Base-by-base conservation (phyloP, 2,329 filamentous ascomycete genomes). In the Dothideomycetidae sp. region DNA sequence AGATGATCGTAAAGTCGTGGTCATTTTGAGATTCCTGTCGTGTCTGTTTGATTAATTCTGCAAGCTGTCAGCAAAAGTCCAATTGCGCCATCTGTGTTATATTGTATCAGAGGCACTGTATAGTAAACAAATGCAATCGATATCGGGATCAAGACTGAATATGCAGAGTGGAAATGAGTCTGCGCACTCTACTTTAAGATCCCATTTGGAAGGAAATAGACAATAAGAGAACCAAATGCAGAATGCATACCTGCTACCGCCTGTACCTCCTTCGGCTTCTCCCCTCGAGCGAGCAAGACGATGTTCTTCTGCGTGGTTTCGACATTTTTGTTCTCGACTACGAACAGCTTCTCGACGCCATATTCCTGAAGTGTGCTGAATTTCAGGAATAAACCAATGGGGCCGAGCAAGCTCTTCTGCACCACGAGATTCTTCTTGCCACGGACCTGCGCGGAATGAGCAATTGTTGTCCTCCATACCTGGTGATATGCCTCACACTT, bases 361-460 rank as follows among this genome's bases (percentile, higher is more conserved):
- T 96, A 94, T 53, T 98, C 90, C 55, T 96, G 84, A 11, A 94
- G 71, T 7, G 82, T 88, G 14, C 88, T 88, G 53, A 94, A 93
- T 58, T 94, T 94, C 62, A 93, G 84, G 48, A 98, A 79, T 42
- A 88, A 71, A 42, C 86, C 84, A 48, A 98, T 72, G 18, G 86
- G 83, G 15, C 88, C 90, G 48, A 88, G 85, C 50, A 98, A 70
- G 50, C 78, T 78, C 59, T 81, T 82, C 58, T 96, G 88, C 54
- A 98, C 79, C 36, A 98, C 81, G 44, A 98, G 68, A 54, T 94
- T 96, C 70, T 98, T 98, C 73, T 96, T 98, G 50, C 92, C 92
- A 56, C 88, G 82, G 47, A 96, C 84, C 90, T 98, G 54, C 31
- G 44, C 19, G n/a, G n/a, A n/a, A n/a, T n/a, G n/a, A n/a, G n/a